Evolutionary conservation across 148 eudicot species (phyloP).

Genomic region (Rhododendron molle): DNA sequence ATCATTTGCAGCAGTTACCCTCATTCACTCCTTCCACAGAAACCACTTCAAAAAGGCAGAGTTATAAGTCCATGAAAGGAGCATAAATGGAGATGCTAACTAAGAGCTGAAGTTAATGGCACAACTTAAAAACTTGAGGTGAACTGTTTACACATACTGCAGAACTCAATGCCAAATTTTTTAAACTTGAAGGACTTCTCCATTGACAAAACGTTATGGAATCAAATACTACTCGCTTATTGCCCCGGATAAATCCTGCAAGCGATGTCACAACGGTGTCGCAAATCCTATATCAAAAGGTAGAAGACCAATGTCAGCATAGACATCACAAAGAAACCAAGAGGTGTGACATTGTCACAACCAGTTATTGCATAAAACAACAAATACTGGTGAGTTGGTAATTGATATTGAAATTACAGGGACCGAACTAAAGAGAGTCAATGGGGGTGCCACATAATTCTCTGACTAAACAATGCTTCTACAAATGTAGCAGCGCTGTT

Average conservation of each 20-base stretch:
- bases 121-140: neutral
- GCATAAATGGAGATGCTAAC: neutral
- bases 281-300: constrained; percentile 43
- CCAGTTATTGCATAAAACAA: neutral
- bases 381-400: neutral
- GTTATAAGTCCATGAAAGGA: neutral
- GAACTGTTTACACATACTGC: constrained; percentile 4
- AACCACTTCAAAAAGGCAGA: neutral
- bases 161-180: neutral
- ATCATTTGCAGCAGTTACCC: neutral
- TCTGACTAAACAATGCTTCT: neutral
- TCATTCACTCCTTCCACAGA: neutral
- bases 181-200: constrained; percentile 8
- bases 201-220: neutral
- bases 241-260: constrained; percentile 9
- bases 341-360: neutral
- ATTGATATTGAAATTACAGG: neutral
- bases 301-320: constrained; percentile 31
- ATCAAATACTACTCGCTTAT: constrained; percentile 11
- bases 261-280: constrained; percentile 44
- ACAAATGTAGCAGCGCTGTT: neutral
- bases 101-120: neutral
- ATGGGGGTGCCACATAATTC: neutral
- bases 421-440: neutral
- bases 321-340: neutral